Evolutionary conservation across 192 early-diverging fungal genomes (phyloP).

Genomic region (Coemansia sp.): DNA sequence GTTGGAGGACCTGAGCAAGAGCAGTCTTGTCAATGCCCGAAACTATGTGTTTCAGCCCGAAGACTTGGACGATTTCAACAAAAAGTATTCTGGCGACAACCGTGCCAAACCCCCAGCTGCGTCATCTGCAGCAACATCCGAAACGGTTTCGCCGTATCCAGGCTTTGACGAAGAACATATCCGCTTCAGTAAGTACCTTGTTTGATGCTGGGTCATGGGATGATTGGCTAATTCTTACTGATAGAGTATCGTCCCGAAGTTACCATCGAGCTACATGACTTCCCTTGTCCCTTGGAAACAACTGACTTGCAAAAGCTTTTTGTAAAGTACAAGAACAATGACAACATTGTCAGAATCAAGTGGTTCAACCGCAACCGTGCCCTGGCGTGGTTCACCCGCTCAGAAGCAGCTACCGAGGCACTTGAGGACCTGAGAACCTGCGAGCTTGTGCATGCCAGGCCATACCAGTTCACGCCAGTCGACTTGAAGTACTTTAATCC

Average conservation of each 20-base stretch:
- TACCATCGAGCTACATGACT: constrained; percentile 54
- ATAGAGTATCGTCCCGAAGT: constrained; percentile 54
- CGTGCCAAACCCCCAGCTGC: constrained; percentile 9
- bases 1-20: constrained; percentile 42
- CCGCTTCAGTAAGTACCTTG: constrained; percentile 48
- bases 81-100: constrained; percentile 40
- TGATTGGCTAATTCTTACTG: not conserved
- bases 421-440: constrained; percentile 43
- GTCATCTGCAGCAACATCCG: constrained; percentile 19
- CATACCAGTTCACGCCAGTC: constrained; percentile 34
- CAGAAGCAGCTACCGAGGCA: constrained; percentile 39
- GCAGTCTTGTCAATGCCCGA: constrained; percentile 40
- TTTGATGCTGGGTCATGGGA: not conserved
- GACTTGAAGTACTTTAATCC: constrained; percentile 56
- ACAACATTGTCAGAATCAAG: constrained; percentile 56
- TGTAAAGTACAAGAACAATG: constrained; percentile 42
- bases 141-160: constrained; percentile 40
- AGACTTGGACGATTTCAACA: constrained; percentile 50
- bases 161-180: constrained; percentile 53
- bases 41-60: constrained; percentile 38
- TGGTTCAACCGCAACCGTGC: constrained; percentile 57
- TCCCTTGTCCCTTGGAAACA: constrained; percentile 50
- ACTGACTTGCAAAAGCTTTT: constrained; percentile 49
- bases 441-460: constrained; percentile 49
- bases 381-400: constrained; percentile 52